These are phyloP conservation scores for Mortierella claussenii DNA, from an alignment of 192 early-diverging fungal genomes.

Conservation along the genomic window DNA sequence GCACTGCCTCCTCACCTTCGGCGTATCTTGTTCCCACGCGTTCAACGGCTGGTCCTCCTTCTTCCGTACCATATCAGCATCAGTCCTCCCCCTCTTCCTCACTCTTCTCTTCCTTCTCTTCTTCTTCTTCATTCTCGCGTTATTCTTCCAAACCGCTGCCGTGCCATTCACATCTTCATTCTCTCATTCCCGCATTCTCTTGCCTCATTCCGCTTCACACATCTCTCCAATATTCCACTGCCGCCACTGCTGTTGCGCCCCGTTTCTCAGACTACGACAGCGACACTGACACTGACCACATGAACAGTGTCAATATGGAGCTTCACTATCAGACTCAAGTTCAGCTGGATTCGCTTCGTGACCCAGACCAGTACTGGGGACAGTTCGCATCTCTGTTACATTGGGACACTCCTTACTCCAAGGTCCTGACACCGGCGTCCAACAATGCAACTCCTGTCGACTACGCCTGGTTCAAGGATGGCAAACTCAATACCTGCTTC, in stretches of 20 bases:
- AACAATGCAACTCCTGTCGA: slow-evolving; percentile 42
- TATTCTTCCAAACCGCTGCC: not conserved
- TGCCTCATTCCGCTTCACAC: too few relatives aligned
- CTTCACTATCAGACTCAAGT: slow-evolving; percentile 16
- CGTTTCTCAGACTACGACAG: not conserved
- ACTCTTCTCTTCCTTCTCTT: not conserved
- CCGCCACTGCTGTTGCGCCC: not conserved
- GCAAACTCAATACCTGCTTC: slow-evolving; percentile 81
- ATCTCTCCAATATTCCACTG: not conserved
- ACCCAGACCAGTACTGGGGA: slow-evolving; percentile 65
- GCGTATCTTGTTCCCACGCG: too few relatives aligned
- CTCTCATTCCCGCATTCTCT: too few relatives aligned
- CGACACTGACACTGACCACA: too few relatives aligned
- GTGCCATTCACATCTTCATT: too few relatives aligned
- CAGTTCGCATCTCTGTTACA: slow-evolving; percentile 53
- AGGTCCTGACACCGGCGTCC: slow-evolving; percentile 38
- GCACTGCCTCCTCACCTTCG: too few relatives aligned
- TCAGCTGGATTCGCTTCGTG: slow-evolving; percentile 42
- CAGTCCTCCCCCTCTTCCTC: not conserved
- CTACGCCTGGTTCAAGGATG: slow-evolving; percentile 75
- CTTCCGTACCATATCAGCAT: not conserved
- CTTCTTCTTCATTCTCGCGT: slow-evolving; percentile 1
- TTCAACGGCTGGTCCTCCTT: not conserved
- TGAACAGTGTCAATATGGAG: too few relatives aligned
- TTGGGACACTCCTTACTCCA: slow-evolving; percentile 60